Evolutionary conservation across 306 rosid species (phyloP).

Genomic region (Pachyrhizus erosus): DNA sequence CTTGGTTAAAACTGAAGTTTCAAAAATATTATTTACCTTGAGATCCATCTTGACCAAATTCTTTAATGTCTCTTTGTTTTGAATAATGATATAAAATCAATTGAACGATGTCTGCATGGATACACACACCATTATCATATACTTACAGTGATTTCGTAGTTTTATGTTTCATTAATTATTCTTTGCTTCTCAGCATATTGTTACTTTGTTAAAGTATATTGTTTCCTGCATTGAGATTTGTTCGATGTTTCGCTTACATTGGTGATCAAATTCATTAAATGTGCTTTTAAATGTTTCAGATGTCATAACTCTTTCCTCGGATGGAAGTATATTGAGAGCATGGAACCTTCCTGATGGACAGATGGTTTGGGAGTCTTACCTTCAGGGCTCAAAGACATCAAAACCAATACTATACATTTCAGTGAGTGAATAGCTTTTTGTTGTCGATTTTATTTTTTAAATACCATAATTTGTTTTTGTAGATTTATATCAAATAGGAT

Average conservation of each 20-base stretch:
- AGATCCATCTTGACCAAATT: too few relatives aligned
- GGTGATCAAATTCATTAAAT: conserved; percentile 16
- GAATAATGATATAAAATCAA: conserved; percentile 6
- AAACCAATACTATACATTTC: conserved; percentile 71
- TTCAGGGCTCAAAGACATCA: conserved; percentile 69
- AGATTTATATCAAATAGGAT: conserved; percentile 10
- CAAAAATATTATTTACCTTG: too few relatives aligned
- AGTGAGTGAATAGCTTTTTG: conserved; percentile 59
- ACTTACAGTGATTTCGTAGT: conserved; percentile 26
- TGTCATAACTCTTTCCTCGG: conserved; percentile 87
- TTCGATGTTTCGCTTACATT: conserved; percentile 12
- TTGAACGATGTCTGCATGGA: conserved; percentile 30
- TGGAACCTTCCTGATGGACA: conserved; percentile 99
- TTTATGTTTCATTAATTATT: conserved; percentile 31
- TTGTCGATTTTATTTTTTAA: background rate
- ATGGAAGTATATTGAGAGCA: conserved; percentile 85
- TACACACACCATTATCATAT: conserved; percentile 1
- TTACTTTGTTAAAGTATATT: conserved; percentile 27
- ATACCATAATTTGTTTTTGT: conserved; percentile 14
- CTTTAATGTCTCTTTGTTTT: conserved; percentile 24
- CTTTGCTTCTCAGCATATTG: conserved; percentile 18
- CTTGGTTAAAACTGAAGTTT: too few relatives aligned
- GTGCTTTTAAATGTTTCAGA: conserved; percentile 61
- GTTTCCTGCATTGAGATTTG: conserved; percentile 18
- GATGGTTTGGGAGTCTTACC: conserved; percentile 93